Evolutionary conservation across 495 filamentous ascomycete species (phyloP), one percentile per base, ranked within the genome.

Genomic region (Rhypophila decipiens): DNA sequence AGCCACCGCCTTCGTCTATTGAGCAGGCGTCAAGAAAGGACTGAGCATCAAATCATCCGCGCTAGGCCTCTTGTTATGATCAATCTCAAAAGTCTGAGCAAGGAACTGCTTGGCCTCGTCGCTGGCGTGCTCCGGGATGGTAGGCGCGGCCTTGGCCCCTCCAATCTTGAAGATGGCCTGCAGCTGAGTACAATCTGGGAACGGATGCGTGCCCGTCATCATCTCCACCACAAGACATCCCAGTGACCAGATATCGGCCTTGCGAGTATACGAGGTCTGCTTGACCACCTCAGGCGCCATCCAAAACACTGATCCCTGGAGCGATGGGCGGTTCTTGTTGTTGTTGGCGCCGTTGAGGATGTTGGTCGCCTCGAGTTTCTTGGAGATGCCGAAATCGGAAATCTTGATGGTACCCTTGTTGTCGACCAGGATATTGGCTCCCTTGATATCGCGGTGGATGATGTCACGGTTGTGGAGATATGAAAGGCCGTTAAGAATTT

Each of bases 351-450:
- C 73, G 39, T 82, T 73, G 46, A 82, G 64, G 38, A 76, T 71
- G 51, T 65, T 65, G 40, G 63, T 62, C 11, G 65, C 63, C 51
- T 66, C 63, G 38, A 67, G 56, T 46, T 67, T 95, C 75, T 99
- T 99, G 49, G 87, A 94, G 63, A 99, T 97, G 66, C 93, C 93
- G 57, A 99, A 99, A 73, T 99, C 93, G 17, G 91, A 96, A 45
- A 99, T 99, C 68, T 99, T 99, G 73, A 99, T 94, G 36, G 88
- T 89, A 35, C 93, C 93, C 64, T 97, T 96, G 73, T 96, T 97
- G 69, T 99, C 93, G 41, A 99, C 93, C 18, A 99, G 85, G 52
- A 99, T 91, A 62, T 99, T 99, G 61, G 91, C 91, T 42, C 91
- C 91, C 70, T 97, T 97, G 76, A 97, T 96, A 67, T 99, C 93